phyloP scores from a whole-genome alignment of 352 stramenopile genomes.

The Pythium folliculosum region DNA sequence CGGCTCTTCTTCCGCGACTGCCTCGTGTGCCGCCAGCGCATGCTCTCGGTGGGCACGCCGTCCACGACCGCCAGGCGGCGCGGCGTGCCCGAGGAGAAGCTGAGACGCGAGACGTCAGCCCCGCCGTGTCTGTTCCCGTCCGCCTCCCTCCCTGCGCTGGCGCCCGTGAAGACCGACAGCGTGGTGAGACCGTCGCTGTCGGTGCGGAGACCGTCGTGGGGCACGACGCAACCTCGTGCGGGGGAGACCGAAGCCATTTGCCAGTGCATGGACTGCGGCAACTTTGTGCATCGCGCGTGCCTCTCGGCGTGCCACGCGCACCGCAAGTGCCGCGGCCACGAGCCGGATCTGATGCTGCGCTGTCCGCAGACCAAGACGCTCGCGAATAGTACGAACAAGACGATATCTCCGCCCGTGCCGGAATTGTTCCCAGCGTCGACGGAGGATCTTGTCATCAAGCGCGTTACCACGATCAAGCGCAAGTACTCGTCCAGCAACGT shows the following conservation, averaged over 20 bases:
- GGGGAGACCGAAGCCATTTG: conserved; percentile 32
- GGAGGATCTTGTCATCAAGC: conserved; percentile 14
- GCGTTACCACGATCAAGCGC: conserved; percentile 8
- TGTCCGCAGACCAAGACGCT: conserved; percentile 30
- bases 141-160: background rate
- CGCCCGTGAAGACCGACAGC: conserved; percentile 13
- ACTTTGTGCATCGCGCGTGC: conserved; percentile 59
- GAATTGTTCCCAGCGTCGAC: conserved; percentile 25
- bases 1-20: conserved; percentile 69
- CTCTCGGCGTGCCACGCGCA: conserved; percentile 48
- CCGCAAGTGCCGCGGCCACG: conserved; percentile 45
- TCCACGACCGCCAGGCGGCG: background rate
- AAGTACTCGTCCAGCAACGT: conserved; percentile 23
- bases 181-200: background rate
- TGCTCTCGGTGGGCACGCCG: conserved; percentile 39
- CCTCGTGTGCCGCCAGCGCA: conserved; percentile 49
- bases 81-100: background rate
- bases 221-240: background rate
- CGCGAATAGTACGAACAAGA: background rate
- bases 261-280: conserved; percentile 58
- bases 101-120: background rate
- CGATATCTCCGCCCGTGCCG: background rate
- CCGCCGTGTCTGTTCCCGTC: conserved; percentile 17
- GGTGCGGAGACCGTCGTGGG: conserved; percentile 13
- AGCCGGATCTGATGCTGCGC: conserved; percentile 30